A percentile compares a stretch with the other conserved stretches of the same genome.
Evolutionary conservation across 352 stramenopile genomes (phyloP).

Genomic region (Phytophthora macrochlamydospora): DNA sequence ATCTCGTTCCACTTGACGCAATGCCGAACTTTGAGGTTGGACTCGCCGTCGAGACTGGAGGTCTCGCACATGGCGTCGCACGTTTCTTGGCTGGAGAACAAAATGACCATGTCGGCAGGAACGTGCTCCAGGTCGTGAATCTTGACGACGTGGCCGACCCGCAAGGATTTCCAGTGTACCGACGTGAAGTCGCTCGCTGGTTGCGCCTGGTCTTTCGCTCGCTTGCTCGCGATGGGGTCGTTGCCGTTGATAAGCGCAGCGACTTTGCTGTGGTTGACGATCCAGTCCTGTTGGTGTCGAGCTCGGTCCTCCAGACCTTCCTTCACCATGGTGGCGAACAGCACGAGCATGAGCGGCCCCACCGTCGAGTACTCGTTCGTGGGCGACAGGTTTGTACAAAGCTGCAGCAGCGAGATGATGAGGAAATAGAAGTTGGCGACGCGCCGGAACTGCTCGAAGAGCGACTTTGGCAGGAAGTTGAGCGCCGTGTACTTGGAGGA

Average conservation of each 20-base stretch:
- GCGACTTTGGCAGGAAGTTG: conserved; percentile 95
- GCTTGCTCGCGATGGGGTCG: neutral
- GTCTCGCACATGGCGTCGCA: conserved; percentile 83
- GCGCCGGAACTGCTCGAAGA: conserved; percentile 95
- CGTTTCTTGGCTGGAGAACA: conserved; percentile 82
- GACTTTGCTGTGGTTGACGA: conserved; percentile 71
- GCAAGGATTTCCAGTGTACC: conserved; percentile 84
- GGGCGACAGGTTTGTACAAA: conserved; percentile 87
- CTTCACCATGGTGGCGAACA: conserved; percentile 87
- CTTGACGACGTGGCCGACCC: conserved; percentile 88
- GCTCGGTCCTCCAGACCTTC: conserved; percentile 80
- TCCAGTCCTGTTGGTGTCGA: conserved; percentile 75
- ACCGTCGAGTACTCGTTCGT: conserved; percentile 91
- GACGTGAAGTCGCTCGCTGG: conserved; percentile 55
- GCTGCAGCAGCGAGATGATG: conserved; percentile 94
- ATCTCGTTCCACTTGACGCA: conserved; percentile 69
- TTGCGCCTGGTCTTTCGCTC: conserved; percentile 9
- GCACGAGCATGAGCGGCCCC: conserved; percentile 75
- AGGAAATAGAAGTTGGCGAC: conserved; percentile 98
- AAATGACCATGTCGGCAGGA: conserved; percentile 91
- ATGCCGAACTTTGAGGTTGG: conserved; percentile 79
- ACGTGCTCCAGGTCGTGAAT: conserved; percentile 90
- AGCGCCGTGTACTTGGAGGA: conserved; percentile 95
- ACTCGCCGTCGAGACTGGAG: conserved; percentile 83
- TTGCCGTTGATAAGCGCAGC: conserved; percentile 22